These are phyloP conservation scores for Clavispora carvajalis DNA, from an alignment of 805 yeast species.

Conservation along the genomic window DNA sequence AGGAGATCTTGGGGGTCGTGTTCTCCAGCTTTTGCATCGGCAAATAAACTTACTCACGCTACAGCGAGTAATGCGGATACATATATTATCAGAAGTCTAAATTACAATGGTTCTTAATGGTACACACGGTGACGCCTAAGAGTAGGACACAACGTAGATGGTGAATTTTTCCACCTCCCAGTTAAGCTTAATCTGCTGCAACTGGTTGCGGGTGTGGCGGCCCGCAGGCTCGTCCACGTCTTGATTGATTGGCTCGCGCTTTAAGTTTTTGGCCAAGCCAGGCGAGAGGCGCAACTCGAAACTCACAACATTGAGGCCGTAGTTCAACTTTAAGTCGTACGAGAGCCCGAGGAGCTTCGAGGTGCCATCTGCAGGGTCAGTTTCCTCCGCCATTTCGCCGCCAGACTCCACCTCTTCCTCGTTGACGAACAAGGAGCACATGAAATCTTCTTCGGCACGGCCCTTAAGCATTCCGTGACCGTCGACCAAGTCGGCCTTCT, in stretches of 20 bases:
- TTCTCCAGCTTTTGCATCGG: conserved; percentile 94
- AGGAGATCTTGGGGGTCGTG: conserved; percentile 86
- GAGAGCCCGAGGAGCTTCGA: conserved; percentile 9
- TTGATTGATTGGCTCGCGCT: conserved; percentile 25
- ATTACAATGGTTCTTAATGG: background rate
- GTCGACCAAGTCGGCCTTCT: conserved; percentile 26
- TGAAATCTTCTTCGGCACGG: conserved; percentile 33
- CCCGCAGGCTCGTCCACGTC: conserved; percentile 24
- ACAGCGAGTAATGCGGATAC: background rate
- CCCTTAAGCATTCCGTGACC: conserved; percentile 29
- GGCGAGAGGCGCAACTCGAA: conserved; percentile 40
- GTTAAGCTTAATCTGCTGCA: conserved; percentile 39
- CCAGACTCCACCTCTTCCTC: conserved; percentile 41
- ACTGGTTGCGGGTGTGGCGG: conserved; percentile 42
- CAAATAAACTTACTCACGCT: conserved; percentile 42
- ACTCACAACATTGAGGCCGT: conserved; percentile 43
- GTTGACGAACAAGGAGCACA: conserved; percentile 36
- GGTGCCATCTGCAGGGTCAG: conserved; percentile 12
- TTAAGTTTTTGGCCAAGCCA: conserved; percentile 30
- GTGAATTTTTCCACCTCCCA: conserved; percentile 42
- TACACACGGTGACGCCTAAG: background rate
- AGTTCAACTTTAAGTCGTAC: conserved; percentile 43
- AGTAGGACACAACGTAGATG: conserved; percentile 24
- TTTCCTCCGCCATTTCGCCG: conserved; percentile 38
- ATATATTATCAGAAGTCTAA: background rate